Evolutionary conservation across 371 early-diverging fungal genomes (phyloP), one percentile per base, ranked within the genome.

Genomic region (Syncephalastrum sp.): DNA sequence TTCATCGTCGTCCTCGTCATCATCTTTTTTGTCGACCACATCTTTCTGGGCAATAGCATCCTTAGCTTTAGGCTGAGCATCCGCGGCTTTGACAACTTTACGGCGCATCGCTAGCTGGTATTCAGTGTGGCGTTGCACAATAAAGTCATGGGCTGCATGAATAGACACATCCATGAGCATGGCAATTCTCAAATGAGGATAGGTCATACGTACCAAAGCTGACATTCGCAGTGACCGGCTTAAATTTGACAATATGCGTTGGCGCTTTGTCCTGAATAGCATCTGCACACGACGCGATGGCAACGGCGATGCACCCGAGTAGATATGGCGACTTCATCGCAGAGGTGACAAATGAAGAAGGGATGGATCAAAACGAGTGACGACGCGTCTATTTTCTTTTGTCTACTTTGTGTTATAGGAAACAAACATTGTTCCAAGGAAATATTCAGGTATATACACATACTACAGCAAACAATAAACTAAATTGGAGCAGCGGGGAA

Each of bases 201-300:
- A 21, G 21, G 45, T 16, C 33, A 4, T 53, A 3, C 44, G 29
- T 47, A 56, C 65, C 63, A 24, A 16, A 42, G 14, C 27, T 59
- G 5, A 33, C 47, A 14, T 55, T 51, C 25, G 33, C 47, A 1
- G 48, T 17, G 15, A 45, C 24, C 24, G 29, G 14, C 29, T 64
- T 64, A 12, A 64, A 59, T 53, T 64, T 64, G 46, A 64, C 60
- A n/a, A 64, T 53, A 52, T 64, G 60, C 1, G 65, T 59, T 0
- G 65, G 58, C 8, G 44, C 19, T 13, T 42, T 29, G 42, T 23
- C 23, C 15, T 13, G 27, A 12, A 42, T n/a, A 14, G 21, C 55
- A 10, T 16, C 55, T 10, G 8, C 38, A 10, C 38, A 33, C 5
- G 55, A 6, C 27, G 27, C 27, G 10, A 17, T 49, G 47, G 46